Percentiles rank a stretch among this genome's conserved stretches.
Conservation (phyloP, 148 eudicot genomes). For the Diospyros lotus region DNA sequence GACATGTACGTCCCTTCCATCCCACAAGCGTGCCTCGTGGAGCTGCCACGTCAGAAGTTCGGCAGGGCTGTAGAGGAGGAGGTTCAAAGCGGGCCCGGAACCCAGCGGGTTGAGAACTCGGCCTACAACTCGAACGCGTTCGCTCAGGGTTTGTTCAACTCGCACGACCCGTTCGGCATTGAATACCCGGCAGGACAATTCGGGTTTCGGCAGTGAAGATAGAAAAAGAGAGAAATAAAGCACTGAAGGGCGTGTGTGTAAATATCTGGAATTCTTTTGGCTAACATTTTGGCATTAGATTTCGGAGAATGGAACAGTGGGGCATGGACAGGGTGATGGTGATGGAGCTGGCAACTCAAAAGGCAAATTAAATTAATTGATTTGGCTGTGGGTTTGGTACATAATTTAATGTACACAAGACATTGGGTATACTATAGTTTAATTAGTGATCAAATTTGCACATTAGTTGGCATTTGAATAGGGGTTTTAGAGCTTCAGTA, state of each 20-base stretch:
- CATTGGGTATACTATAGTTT: too few species aligned
- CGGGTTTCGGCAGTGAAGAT: slow-evolving; percentile 25
- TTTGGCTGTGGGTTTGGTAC: too few species aligned
- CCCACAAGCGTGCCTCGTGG: slow-evolving; percentile 35
- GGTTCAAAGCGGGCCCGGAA: slow-evolving; percentile 50
- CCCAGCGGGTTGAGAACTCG: slow-evolving; percentile 25
- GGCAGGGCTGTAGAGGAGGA: slow-evolving; percentile 34
- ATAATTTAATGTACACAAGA: too few species aligned
- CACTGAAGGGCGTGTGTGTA: slow-evolving; percentile 11
- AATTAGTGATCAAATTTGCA: too few species aligned
- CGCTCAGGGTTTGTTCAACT: slow-evolving; percentile 14
- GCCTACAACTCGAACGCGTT: slow-evolving; percentile 21
- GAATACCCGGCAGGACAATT: slow-evolving; percentile 23
- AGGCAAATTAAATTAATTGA: too few species aligned
- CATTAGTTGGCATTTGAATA: too few species aligned
- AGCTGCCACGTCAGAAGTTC: slow-evolving; percentile 18
- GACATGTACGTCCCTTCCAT: slow-evolving; percentile 33
- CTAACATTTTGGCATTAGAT: slow-evolving; percentile 5
- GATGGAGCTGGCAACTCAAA: not conserved
- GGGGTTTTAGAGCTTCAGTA: too few species aligned
- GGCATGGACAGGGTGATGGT: not conserved
- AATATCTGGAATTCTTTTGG: slow-evolving; percentile 29
- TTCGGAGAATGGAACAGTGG: not conserved
- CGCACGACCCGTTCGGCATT: slow-evolving; percentile 33
- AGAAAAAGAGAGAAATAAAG: not conserved